Evolutionary conservation across 2,329 filamentous ascomycete genomes (phyloP).

Genomic region (Penicillium sp.): DNA sequence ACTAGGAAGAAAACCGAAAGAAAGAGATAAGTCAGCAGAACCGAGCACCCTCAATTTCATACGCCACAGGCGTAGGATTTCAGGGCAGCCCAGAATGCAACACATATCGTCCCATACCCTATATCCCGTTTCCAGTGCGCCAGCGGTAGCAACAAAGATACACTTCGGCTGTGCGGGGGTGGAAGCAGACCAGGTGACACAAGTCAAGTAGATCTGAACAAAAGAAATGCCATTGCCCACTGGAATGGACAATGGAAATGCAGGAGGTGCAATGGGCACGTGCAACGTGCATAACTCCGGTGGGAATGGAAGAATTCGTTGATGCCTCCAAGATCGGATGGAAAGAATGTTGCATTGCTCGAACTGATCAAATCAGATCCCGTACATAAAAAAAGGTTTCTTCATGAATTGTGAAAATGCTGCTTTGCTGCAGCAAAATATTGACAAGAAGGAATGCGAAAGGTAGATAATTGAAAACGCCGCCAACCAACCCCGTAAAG

Average conservation of each 20-base stretch:
- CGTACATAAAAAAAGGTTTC: neutral
- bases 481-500: neutral
- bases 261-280: conserved; percentile 3
- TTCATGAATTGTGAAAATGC: neutral
- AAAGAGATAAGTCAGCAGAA: neutral
- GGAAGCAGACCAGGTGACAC: conserved; percentile 11
- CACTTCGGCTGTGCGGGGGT: neutral
- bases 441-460: conserved; percentile 17
- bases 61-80: conserved; percentile 15
- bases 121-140: conserved; percentile 10
- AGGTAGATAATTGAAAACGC: conserved; percentile 8
- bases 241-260: conserved; percentile 4
- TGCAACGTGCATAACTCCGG: neutral
- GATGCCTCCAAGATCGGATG: neutral
- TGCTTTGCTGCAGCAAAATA: conserved; percentile 7
- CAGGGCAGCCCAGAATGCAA: conserved; percentile 4
- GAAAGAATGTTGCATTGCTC: neutral
- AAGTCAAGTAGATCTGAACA: conserved; percentile 2
- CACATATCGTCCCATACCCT: conserved; percentile 7
- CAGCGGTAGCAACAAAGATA: conserved; percentile 9
- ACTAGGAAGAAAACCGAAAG: neutral
- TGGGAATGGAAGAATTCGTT: neutral
- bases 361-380: neutral
- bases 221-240: conserved; percentile 16
- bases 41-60: neutral